A percentile compares a stretch with the other conserved stretches of the same genome.
Conservation (phyloP, 2,329 filamentous ascomycete species). For the Arachnopeziza araneosa region DNA sequence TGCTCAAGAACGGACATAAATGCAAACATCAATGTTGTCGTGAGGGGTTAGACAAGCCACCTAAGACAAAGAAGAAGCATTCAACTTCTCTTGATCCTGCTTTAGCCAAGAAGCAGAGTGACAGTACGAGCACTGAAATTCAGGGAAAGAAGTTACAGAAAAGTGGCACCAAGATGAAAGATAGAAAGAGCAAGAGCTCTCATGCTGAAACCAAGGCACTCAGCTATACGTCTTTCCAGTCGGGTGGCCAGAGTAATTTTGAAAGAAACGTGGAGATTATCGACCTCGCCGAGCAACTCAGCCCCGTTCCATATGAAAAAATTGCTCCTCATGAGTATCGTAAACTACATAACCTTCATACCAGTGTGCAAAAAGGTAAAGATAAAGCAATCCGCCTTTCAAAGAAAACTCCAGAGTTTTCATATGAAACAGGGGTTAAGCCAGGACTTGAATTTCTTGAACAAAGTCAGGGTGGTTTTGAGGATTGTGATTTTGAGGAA, state of each 20-base stretch:
- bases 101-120: neutral
- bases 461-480: neutral
- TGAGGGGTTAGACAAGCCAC: conserved; percentile 62
- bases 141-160: neutral
- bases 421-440: conserved; percentile 21
- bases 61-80: conserved; percentile 15
- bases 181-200: neutral
- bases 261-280: conserved; percentile 24
- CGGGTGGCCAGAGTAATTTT: neutral
- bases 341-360: conserved; percentile 29
- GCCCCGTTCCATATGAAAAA: conserved; percentile 15
- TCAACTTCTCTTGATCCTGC: neutral
- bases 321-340: conserved; percentile 23
- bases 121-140: neutral
- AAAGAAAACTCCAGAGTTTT: conserved; percentile 24
- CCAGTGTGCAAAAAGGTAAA: conserved; percentile 22
- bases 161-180: neutral
- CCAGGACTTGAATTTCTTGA: conserved; percentile 20
- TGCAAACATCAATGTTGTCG: conserved; percentile 72
- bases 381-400: conserved; percentile 13
- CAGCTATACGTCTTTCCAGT: conserved; percentile 8
- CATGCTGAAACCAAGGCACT: neutral
- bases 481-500: neutral
- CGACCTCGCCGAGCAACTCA: conserved; percentile 22
- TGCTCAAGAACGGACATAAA: conserved; percentile 34